phyloP scores from a whole-genome alignment of 1,284 basidiomycete species.

The Puccinia triticina region DNA sequence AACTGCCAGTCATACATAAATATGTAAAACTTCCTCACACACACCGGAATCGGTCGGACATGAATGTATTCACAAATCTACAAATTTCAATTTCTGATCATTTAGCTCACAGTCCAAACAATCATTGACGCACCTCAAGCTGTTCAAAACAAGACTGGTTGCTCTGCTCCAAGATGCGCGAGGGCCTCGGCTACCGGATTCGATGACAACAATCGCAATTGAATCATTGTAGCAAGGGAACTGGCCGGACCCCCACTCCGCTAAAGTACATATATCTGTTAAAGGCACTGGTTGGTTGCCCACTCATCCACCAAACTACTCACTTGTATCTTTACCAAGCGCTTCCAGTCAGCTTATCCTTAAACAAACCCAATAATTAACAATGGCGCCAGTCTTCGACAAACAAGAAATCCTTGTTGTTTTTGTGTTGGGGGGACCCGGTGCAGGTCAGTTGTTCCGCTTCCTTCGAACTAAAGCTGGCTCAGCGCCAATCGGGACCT shows the following conservation, averaged over 20 bases:
- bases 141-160: constrained; percentile 1
- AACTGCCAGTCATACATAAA: background rate
- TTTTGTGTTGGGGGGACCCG: constrained; percentile 95
- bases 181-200: background rate
- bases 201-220: background rate
- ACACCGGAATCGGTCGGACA: background rate
- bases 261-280: background rate
- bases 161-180: background rate
- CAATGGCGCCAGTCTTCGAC: constrained; percentile 68
- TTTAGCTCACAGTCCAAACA: no score
- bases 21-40: background rate
- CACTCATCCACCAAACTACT: background rate
- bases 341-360: background rate
- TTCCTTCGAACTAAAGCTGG: background rate
- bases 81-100: no score
- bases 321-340: background rate
- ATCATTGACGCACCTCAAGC: no score
- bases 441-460: constrained; percentile 66
- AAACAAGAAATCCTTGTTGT: constrained; percentile 78
- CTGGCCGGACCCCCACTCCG: background rate
- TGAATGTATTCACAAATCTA: no score
- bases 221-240: constrained; percentile 7
- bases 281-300: background rate
- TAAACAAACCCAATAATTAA: background rate
- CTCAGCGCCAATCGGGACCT: background rate